phyloP scores from a whole-genome alignment of 352 stramenopile genomes.

The Aphanomyces invadans region DNA sequence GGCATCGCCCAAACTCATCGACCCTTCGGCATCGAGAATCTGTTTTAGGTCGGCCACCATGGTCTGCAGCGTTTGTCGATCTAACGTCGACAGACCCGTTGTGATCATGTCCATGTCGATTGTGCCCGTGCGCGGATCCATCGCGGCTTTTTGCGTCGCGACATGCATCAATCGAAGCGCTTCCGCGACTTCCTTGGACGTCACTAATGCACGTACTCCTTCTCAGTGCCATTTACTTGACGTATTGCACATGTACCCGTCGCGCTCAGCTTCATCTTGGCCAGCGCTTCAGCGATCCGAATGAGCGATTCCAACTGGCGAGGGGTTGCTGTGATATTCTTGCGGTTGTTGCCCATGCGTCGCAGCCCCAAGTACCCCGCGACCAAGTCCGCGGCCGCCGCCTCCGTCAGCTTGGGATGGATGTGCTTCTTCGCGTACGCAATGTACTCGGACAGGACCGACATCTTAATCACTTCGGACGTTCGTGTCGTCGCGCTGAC shows the following conservation, averaged over 20 bases:
- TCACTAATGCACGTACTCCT: slow-evolving; percentile 29
- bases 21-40: slow-evolving; percentile 47
- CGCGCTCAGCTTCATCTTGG: slow-evolving; percentile 89
- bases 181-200: slow-evolving; percentile 87
- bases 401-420: slow-evolving; percentile 85
- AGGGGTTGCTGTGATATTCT: slow-evolving; percentile 97
- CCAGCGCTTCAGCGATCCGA: slow-evolving; percentile 95
- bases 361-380: slow-evolving; percentile 90
- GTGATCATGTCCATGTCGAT: slow-evolving; percentile 99
- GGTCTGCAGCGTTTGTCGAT: slow-evolving; percentile 71
- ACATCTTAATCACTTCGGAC: slow-evolving; percentile 68
- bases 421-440: slow-evolving; percentile 91
- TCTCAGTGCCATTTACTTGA: not conserved
- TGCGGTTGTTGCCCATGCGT: slow-evolving; percentile 71
- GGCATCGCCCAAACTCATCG: slow-evolving; percentile 83
- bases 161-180: slow-evolving; percentile 96
- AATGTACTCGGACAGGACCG: slow-evolving; percentile 92
- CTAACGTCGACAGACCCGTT: slow-evolving; percentile 86
- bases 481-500: slow-evolving; percentile 26
- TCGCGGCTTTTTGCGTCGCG: slow-evolving; percentile 94
- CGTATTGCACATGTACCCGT: slow-evolving; percentile 10
- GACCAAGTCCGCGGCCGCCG: slow-evolving; percentile 87
- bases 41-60: slow-evolving; percentile 51
- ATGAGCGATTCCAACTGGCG: slow-evolving; percentile 98
- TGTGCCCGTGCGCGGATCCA: slow-evolving; percentile 95